Percentiles rank a stretch among this genome's conserved stretches.
Conservation (phyloP, 2,329 filamentous ascomycete species). For the Pestalotiopsis sp. region DNA sequence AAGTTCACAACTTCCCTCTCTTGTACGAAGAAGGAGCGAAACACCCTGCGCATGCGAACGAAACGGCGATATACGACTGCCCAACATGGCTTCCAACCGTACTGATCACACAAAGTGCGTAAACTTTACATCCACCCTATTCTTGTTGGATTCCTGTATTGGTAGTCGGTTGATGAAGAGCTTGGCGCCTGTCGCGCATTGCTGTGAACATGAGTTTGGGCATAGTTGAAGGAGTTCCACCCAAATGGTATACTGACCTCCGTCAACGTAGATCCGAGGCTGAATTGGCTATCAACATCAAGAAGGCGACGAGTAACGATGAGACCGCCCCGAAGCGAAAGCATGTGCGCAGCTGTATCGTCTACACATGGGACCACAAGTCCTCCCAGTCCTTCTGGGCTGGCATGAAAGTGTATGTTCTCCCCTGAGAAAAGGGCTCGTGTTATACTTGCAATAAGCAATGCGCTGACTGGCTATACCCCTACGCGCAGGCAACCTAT, state of each 20-base stretch:
- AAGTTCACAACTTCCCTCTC: neutral
- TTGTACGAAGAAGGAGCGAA: neutral
- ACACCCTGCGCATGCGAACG: neutral
- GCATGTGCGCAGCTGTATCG: slow-evolving; percentile 96
- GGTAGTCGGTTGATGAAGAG: neutral
- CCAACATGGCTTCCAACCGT: slow-evolving; percentile 34
- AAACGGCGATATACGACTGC: slow-evolving; percentile 14
- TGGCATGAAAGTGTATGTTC: slow-evolving; percentile 91
- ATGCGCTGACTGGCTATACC: neutral
- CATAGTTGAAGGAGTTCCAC: too few relatives aligned
- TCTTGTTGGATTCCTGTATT: neutral
- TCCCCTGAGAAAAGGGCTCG: neutral
- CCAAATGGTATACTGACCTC: too few relatives aligned
- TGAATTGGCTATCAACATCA: slow-evolving; percentile 71
- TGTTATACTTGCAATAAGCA: neutral
- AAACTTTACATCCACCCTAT: neutral
- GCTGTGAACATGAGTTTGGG: neutral
- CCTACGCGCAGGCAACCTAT: slow-evolving; percentile 76
- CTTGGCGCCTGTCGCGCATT: neutral
- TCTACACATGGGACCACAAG: slow-evolving; percentile 99
- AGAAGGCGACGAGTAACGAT: slow-evolving; percentile 70
- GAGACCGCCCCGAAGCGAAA: slow-evolving; percentile 76
- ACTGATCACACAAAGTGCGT: slow-evolving; percentile 37
- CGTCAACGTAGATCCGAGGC: slow-evolving; percentile 60
- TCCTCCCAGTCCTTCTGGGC: slow-evolving; percentile 94